Percentiles rank a stretch among this genome's conserved stretches.
Conservation (phyloP, 2,329 filamentous ascomycete genomes). For the Epichloe gansuensis region DNA sequence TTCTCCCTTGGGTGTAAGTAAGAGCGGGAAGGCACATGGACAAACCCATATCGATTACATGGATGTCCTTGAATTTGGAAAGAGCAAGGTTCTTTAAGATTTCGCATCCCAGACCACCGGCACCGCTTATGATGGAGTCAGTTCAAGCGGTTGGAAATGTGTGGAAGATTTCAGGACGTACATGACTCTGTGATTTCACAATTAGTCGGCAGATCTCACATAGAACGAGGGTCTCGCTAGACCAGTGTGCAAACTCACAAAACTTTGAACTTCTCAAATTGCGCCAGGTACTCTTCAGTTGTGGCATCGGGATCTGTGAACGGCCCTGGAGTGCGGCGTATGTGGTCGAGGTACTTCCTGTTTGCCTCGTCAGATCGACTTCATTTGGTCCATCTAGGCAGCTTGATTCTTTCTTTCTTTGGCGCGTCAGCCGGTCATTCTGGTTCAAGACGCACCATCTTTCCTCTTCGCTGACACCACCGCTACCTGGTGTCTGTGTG, state of each 20-base stretch:
- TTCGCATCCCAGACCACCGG: conserved; percentile 88
- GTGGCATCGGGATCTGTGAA: conserved; percentile 57
- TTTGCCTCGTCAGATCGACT: not conserved
- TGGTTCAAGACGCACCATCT: conserved; percentile 20
- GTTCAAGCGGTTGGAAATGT: not conserved
- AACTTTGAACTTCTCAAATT: conserved; percentile 60
- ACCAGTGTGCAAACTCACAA: conserved; percentile 38
- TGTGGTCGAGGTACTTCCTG: conserved; percentile 74
- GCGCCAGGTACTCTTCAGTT: conserved; percentile 37
- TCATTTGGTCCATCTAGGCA: not conserved
- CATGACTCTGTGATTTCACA: conserved; percentile 32
- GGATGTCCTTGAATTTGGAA: conserved; percentile 90
- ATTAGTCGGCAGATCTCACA: not conserved
- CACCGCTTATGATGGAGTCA: conserved; percentile 47
- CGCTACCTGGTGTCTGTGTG: conserved; percentile 7
- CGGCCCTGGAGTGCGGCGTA: conserved; percentile 65
- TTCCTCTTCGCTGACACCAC: conserved; percentile 14
- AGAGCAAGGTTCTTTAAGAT: conserved; percentile 93
- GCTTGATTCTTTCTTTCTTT: not conserved
- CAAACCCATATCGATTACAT: conserved; percentile 96
- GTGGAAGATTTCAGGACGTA: conserved; percentile 19
- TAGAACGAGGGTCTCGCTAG: not conserved
- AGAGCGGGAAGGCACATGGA: conserved; percentile 2
- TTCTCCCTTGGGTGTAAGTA: not conserved
- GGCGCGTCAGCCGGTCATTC: no score